A percentile compares a stretch with the other conserved stretches of the same genome.
phyloP scores from a whole-genome alignment of 768 basidiomycete genomes.

The Chalciporus piperatus region DNA sequence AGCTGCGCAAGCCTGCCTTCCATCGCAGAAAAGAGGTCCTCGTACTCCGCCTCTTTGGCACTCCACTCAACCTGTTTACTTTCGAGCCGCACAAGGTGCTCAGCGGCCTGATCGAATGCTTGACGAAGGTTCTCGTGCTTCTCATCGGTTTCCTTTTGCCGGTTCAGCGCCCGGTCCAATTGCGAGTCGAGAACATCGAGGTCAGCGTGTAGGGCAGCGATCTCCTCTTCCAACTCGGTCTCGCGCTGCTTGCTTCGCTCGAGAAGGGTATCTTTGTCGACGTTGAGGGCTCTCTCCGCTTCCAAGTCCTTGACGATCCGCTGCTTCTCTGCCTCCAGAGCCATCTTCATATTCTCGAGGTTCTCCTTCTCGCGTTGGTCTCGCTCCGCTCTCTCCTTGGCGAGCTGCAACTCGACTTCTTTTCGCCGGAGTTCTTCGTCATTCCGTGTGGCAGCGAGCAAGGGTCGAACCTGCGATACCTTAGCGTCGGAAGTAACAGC shows the following conservation, averaged over 20 bases:
- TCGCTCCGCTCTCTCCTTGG: conserved; percentile 82
- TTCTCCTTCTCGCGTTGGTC: conserved; percentile 80
- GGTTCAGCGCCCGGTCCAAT: conserved; percentile 71
- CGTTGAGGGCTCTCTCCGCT: conserved; percentile 71
- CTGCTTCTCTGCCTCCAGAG: conserved; percentile 79
- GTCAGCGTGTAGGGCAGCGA: conserved; percentile 74
- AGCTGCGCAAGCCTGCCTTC: conserved; percentile 59
- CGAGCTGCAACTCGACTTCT: conserved; percentile 75
- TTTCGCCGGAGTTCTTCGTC: conserved; percentile 91
- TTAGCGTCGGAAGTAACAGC: conserved; percentile 7
- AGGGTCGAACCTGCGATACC: conserved; percentile 70
- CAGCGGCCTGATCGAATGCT: conserved; percentile 81
- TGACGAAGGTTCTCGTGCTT: conserved; percentile 67
- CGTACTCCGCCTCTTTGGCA: conserved; percentile 60
- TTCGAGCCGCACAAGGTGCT: conserved; percentile 82
- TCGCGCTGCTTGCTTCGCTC: conserved; percentile 86
- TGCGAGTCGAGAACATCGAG: conserved; percentile 84
- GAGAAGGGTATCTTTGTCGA: conserved; percentile 82
- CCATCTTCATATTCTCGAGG: conserved; percentile 76
- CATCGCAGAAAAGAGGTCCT: conserved; percentile 53
- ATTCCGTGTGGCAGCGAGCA: conserved; percentile 87
- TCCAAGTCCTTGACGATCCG: conserved; percentile 79
- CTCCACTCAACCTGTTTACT: conserved; percentile 68
- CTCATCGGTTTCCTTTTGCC: conserved; percentile 78
- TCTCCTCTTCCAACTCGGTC: conserved; percentile 81